phyloP scores from a whole-genome alignment of 352 stramenopile species.

The Globisporangium iwayamae region DNA sequence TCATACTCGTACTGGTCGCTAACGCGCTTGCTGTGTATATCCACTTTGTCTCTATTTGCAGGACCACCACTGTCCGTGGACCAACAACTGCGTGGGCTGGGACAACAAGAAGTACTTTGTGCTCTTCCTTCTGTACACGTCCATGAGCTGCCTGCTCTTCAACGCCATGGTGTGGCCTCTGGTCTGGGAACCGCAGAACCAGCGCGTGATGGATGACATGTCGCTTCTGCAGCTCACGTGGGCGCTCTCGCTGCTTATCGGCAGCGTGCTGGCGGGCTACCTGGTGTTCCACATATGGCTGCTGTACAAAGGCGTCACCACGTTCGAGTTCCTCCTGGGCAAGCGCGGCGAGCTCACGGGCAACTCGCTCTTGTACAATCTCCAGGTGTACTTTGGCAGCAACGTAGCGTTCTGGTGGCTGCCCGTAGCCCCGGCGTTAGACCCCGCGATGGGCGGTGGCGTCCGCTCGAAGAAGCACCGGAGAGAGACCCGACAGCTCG shows the following conservation, averaged over 20 bases:
- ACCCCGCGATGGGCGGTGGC: constrained; percentile 24
- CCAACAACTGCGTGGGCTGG: constrained; percentile 80
- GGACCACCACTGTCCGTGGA: constrained; percentile 86
- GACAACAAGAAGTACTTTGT: constrained; percentile 85
- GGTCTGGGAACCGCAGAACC: constrained; percentile 16
- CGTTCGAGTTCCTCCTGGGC: constrained; percentile 65
- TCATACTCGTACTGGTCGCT: neutral
- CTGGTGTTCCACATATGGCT: constrained; percentile 77
- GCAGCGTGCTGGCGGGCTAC: constrained; percentile 60
- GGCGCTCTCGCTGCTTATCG: constrained; percentile 48
- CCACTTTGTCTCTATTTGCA: neutral
- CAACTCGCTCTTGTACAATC: constrained; percentile 43
- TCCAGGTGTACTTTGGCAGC: constrained; percentile 64
- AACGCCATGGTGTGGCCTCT: constrained; percentile 34
- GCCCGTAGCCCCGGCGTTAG: constrained; percentile 41
- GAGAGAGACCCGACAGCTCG: constrained; percentile 37
- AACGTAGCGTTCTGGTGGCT: constrained; percentile 56
- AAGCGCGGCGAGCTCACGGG: constrained; percentile 46
- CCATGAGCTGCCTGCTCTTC: constrained; percentile 60
- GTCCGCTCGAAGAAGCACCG: constrained; percentile 8
- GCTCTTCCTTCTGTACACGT: constrained; percentile 77
- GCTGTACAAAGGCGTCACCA: constrained; percentile 58
- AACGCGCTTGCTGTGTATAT: neutral
- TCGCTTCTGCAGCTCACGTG: constrained; percentile 42
- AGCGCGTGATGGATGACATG: constrained; percentile 16